Conservation (phyloP, 2,329 filamentous ascomycete species). For the Elsinoe batatas region DNA sequence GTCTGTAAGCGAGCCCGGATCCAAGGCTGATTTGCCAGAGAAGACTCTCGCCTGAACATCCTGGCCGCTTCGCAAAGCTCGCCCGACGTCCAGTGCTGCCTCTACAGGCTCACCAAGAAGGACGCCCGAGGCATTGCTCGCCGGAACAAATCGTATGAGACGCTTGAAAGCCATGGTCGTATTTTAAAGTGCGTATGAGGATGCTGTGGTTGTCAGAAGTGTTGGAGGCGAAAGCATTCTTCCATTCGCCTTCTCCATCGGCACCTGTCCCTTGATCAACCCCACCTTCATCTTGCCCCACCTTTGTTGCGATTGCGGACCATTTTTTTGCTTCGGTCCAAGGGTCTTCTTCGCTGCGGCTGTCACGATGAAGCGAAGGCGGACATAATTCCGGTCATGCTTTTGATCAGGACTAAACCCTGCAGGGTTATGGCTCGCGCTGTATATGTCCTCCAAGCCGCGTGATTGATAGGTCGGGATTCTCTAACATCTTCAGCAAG, state of each 20-base stretch:
- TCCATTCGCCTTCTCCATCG: not conserved
- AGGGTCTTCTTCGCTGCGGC: too few species aligned
- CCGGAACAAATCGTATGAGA: conserved; percentile 17
- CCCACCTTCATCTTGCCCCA: not conserved
- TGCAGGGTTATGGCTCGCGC: too few species aligned
- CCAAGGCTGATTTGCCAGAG: conserved; percentile 49
- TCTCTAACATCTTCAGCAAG: too few species aligned
- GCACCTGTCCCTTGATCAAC: not conserved
- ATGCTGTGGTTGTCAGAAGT: not conserved
- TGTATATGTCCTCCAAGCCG: not conserved
- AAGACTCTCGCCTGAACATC: conserved; percentile 49
- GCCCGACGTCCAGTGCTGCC: conserved; percentile 45
- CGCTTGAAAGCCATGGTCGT: conserved; percentile 16
- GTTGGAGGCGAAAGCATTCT: not conserved
- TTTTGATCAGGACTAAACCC: too few species aligned
- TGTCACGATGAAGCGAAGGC: not conserved
- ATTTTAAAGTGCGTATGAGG: not conserved
- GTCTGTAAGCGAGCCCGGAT: conserved; percentile 43
- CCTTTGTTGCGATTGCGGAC: conserved; percentile 1
- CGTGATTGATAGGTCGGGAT: too few species aligned
- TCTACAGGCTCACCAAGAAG: conserved; percentile 25
- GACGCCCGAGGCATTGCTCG: conserved; percentile 16
- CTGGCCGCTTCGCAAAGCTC: conserved; percentile 45
- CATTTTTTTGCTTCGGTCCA: not conserved
- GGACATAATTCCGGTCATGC: not conserved